Evolutionary conservation across 495 filamentous ascomycete genomes (phyloP).

Genomic region (Xylaria castorea): DNA sequence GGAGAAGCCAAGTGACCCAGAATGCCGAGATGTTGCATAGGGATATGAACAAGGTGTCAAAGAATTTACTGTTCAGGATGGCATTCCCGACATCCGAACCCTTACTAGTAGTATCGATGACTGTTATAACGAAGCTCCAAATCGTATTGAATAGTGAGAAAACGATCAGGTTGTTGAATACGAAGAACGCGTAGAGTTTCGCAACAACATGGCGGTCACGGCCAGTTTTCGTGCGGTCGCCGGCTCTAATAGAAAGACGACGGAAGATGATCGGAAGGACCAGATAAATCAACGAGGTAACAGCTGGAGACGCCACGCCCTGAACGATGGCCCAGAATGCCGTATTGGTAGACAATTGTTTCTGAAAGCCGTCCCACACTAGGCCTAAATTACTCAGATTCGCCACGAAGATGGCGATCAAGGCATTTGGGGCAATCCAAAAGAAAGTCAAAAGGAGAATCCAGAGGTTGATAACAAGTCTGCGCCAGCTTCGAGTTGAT

Average conservation of each 20-base stretch:
- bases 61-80: conserved; percentile 67
- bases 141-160: conserved; percentile 87
- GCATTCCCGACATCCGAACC: conserved; percentile 69
- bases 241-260: conserved; percentile 74
- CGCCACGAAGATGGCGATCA: conserved; percentile 93
- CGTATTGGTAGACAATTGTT: conserved; percentile 64
- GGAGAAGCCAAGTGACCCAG: conserved; percentile 92
- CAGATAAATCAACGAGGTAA: conserved; percentile 88
- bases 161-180: conserved; percentile 95
- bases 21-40: conserved; percentile 84
- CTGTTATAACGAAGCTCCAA: conserved; percentile 72
- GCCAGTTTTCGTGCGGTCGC: conserved; percentile 89
- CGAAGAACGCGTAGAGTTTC: conserved; percentile 94
- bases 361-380: conserved; percentile 80
- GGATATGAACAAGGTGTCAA: conserved; percentile 65
- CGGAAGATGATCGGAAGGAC: conserved; percentile 91
- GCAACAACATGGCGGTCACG: conserved; percentile 91
- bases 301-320: conserved; percentile 89
- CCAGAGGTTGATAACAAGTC: conserved; percentile 82
- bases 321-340: conserved; percentile 85
- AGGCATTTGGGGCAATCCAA: conserved; percentile 94
- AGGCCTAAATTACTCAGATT: conserved; percentile 79
- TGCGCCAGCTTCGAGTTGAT: conserved; percentile 69
- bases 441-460: conserved; percentile 78
- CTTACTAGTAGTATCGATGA: conserved; percentile 61